These are phyloP conservation scores for Triangularia setosa DNA, from an alignment of 2,329 filamentous ascomycete genomes.

Conservation along the genomic window DNA sequence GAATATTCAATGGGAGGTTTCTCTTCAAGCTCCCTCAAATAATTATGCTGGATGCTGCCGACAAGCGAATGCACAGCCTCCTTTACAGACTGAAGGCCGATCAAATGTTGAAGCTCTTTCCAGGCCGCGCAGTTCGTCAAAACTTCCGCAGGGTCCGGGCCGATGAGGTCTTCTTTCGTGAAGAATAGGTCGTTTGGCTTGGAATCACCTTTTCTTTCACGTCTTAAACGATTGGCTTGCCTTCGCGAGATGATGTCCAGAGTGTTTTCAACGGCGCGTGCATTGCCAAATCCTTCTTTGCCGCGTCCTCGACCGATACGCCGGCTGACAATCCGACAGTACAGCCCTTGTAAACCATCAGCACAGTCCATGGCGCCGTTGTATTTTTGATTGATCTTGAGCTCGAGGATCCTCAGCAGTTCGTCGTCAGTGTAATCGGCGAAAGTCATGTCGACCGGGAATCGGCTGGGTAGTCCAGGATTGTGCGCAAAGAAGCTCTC, in stretches of 20 bases:
- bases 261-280: constrained; percentile 62
- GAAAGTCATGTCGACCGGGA: constrained; percentile 64
- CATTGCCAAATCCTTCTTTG: constrained; percentile 68
- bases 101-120: constrained; percentile 53
- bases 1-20: constrained; percentile 55
- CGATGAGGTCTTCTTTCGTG: constrained; percentile 66
- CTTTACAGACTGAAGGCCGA: constrained; percentile 61
- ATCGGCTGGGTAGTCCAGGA: constrained; percentile 64
- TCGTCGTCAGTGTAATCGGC: constrained; percentile 65
- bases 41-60: constrained; percentile 61
- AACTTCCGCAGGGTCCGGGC: constrained; percentile 57
- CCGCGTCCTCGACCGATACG: constrained; percentile 61
- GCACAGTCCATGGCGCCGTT: constrained; percentile 54
- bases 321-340: constrained; percentile 57
- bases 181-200: constrained; percentile 56
- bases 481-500: constrained; percentile 74
- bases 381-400: constrained; percentile 53
- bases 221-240: constrained; percentile 54
- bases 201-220: constrained; percentile 39
- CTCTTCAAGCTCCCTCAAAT: constrained; percentile 60
- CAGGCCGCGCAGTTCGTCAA: constrained; percentile 53
- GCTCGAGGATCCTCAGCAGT: constrained; percentile 56
- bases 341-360: constrained; percentile 56
- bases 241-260: constrained; percentile 51
- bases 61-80: constrained; percentile 54